Percentiles rank a stretch among this genome's conserved stretches.
Evolutionary conservation across 768 basidiomycete species (phyloP).

Genomic region (Leucocoprinus sp.): DNA sequence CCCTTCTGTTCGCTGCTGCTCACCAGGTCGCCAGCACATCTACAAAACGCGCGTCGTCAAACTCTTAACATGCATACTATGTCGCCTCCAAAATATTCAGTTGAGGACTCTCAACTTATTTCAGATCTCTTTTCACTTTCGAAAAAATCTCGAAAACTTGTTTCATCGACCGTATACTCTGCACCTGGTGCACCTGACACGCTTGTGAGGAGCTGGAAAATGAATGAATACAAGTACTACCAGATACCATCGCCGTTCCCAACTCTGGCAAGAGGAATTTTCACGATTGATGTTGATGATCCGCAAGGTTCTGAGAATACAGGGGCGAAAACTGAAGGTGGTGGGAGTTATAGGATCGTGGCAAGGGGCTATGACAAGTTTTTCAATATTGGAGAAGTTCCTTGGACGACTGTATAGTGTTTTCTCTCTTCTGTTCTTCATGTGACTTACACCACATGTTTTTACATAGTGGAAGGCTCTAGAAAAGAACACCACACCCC

Average conservation of each 20-base stretch:
- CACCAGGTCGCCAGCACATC: too few relatives aligned
- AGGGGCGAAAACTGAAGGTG: conserved; percentile 10
- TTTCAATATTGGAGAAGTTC: conserved; percentile 95
- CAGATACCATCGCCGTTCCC: conserved; percentile 87
- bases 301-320: too few relatives aligned
- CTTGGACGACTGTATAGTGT: conserved; percentile 78
- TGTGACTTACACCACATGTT: neutral
- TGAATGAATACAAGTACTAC: conserved; percentile 95
- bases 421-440: conserved; percentile 2
- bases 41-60: too few relatives aligned
- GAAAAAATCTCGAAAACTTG: conserved; percentile 52
- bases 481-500: conserved; percentile 57
- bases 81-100: conserved; percentile 11
- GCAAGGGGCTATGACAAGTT: conserved; percentile 97
- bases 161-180: conserved; percentile 46
- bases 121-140: conserved; percentile 43
- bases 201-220: conserved; percentile 82
- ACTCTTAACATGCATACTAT: too few relatives aligned
- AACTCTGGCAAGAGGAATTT: conserved; percentile 88
- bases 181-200: conserved; percentile 51
- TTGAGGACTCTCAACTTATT: conserved; percentile 54
- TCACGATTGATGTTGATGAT: conserved; percentile 44
- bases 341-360: conserved; percentile 51
- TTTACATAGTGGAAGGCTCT: conserved; percentile 63
- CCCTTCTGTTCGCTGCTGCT: too few relatives aligned